Evolutionary conservation across 768 basidiomycete species (phyloP).

Genomic region (Boletus rufocinnamomeus): DNA sequence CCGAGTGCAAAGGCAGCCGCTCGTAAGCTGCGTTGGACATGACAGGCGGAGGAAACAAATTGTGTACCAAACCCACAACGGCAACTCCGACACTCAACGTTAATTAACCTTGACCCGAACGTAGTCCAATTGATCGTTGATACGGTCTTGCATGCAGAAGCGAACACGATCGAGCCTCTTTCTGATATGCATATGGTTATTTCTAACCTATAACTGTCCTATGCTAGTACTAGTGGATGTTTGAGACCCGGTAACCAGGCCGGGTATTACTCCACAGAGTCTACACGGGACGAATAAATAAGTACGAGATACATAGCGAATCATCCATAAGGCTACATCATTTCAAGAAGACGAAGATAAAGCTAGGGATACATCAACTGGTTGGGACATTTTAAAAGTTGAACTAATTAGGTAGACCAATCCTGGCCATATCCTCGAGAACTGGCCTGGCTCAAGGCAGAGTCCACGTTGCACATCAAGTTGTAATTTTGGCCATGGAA

Average conservation of each 20-base stretch:
- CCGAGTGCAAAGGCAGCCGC: slow-evolving; percentile 52
- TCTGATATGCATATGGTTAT: neutral
- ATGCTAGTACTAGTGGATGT: neutral
- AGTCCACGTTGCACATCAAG: neutral
- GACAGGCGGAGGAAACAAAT: neutral
- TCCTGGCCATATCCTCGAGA: neutral
- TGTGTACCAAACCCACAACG: no score
- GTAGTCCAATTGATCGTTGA: neutral
- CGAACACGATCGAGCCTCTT: neutral
- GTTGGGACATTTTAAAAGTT: neutral
- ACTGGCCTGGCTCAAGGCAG: neutral
- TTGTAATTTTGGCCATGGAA: slow-evolving; percentile 2
- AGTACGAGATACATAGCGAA: neutral
- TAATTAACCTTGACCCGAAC: no score
- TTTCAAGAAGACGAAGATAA: neutral
- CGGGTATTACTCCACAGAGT: neutral
- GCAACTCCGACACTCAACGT: neutral
- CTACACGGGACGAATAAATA: slow-evolving; percentile 1
- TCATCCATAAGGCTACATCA: slow-evolving; percentile 12
- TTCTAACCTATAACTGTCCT: neutral
- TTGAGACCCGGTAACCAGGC: neutral
- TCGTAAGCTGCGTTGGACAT: slow-evolving; percentile 48
- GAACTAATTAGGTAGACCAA: neutral
- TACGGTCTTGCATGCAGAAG: neutral
- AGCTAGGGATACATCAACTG: neutral